Conservation (phyloP, 2,329 filamentous ascomycete species). For the Claviceps cyperi region DNA sequence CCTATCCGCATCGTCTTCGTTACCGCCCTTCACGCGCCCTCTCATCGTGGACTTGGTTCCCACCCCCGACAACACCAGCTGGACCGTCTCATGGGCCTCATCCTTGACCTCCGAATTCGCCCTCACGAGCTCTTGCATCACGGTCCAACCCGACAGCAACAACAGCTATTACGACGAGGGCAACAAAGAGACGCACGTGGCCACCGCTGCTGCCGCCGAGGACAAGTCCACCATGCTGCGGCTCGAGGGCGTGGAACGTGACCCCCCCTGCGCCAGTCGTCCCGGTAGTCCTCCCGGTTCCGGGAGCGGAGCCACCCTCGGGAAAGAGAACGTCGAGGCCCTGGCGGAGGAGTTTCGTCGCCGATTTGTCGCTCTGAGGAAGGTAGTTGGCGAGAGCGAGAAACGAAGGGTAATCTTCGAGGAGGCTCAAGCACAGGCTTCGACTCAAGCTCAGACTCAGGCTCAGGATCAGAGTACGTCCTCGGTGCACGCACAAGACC, state of each 20-base stretch:
- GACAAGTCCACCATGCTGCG: conserved; percentile 17
- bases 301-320: conserved; percentile 18
- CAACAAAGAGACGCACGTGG: not conserved
- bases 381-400: conserved; percentile 37
- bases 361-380: conserved; percentile 39
- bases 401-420: conserved; percentile 22
- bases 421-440: not conserved
- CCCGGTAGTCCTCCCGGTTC: conserved; percentile 14
- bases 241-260: conserved; percentile 24
- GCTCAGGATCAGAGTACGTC: not conserved
- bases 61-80: conserved; percentile 25
- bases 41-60: conserved; percentile 41
- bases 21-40: conserved; percentile 27
- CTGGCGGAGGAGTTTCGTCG: conserved; percentile 43
- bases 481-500: not conserved
- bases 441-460: not conserved
- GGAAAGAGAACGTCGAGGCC: conserved; percentile 32
- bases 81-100: conserved; percentile 50
- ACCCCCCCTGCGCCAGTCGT: conserved; percentile 14
- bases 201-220: conserved; percentile 9
- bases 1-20: conserved; percentile 42
- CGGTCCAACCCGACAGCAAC: conserved; percentile 23
- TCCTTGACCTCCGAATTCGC: conserved; percentile 65
- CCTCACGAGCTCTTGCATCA: conserved; percentile 31
- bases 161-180: conserved; percentile 5